These are phyloP conservation scores for Periglandula ipomoeae DNA, from an alignment of 2,329 filamentous ascomycete genomes.

Conservation along the genomic window DNA sequence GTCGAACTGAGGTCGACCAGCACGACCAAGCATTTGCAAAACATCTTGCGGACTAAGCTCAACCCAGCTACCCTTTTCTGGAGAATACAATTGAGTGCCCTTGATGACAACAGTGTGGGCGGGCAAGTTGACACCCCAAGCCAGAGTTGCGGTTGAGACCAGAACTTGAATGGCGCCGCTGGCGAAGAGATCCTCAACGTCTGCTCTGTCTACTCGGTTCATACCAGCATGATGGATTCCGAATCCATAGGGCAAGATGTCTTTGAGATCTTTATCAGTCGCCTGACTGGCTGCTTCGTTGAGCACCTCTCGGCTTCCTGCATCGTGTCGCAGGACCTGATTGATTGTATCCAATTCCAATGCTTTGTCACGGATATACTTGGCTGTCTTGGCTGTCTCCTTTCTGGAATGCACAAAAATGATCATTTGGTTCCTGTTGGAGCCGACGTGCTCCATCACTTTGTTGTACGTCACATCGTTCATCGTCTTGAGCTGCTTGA, in stretches of 20 bases:
- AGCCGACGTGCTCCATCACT: slow-evolving; percentile 90
- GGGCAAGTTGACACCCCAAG: slow-evolving; percentile 97
- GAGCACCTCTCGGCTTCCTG: slow-evolving; percentile 80
- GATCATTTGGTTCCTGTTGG: slow-evolving; percentile 92
- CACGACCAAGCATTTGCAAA: slow-evolving; percentile 95
- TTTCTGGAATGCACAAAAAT: slow-evolving; percentile 98
- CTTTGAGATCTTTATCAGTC: slow-evolving; percentile 81
- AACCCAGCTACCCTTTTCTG: slow-evolving; percentile 97
- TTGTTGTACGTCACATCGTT: slow-evolving; percentile 98
- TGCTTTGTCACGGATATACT: slow-evolving; percentile 92
- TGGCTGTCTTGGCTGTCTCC: slow-evolving; percentile 94
- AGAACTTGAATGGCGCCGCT: slow-evolving; percentile 89
- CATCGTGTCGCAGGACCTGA: slow-evolving; percentile 87
- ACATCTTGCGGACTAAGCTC: slow-evolving; percentile 96
- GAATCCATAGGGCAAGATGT: slow-evolving; percentile 90
- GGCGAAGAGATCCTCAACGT: slow-evolving; percentile 89
- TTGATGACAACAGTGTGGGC: slow-evolving; percentile 99
- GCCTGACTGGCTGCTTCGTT: slow-evolving; percentile 76
- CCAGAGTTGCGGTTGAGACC: slow-evolving; percentile 94
- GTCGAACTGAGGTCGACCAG: slow-evolving; percentile 91
- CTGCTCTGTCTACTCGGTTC: slow-evolving; percentile 87
- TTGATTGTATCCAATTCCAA: slow-evolving; percentile 96
- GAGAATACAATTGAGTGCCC: slow-evolving; percentile 94
- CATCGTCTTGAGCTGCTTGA: slow-evolving; percentile 98
- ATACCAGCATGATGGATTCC: slow-evolving; percentile 98